Base-by-base conservation (phyloP, 1,139 yeast species). In the Saccharomyces uvarum region DNA sequence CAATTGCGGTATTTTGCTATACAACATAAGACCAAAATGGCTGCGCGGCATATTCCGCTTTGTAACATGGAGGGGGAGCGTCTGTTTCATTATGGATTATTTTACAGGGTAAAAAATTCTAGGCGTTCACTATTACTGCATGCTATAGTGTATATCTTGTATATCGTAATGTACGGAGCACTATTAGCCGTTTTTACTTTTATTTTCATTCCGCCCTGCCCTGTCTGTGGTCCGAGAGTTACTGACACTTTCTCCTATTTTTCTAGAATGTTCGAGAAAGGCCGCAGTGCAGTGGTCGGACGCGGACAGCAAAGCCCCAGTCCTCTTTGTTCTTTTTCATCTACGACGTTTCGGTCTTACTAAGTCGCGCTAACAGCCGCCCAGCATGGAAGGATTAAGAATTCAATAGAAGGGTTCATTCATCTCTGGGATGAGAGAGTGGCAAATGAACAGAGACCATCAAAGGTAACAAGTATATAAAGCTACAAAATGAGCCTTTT, bases 11-110 rank as follows among this genome's bases (percentile, higher is more conserved):
- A 77, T 80, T 57, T 61, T 83, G 13, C 81, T 85, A 58, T 74
- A 78, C 44, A 73, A 73, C 56, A 72, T 84, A 4, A 72, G 75
- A 56, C 87, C 88, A 1, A 67, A 58, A 16, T 73, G 80, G 75
- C 62, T 84, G 42, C 70, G 79, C 41, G 70, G 71, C 50, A 33
- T 75, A 0, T 59, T 84, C n/a, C 81, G 84, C 60, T 66, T 74
- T 46, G 42, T 83, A 7, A 84, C 87, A 5, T 83, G 86, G 84
- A 85, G 88, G 49, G 93, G 93, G 4, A 81, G 84, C 57, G 69
- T 82, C 49, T 86, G 93, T 59, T 81, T 75, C 65, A 54, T 82
- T 3, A 75, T 82, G 68, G 88, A 85, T 68, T 71, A 80, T 58
- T 66, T 83, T 42, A 78, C 79, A 54, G 87, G 87, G 9, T 82